Evolutionary conservation across 1,284 basidiomycete genomes (phyloP), one percentile per base, ranked within the genome.

Genomic region (Leucoagaricus sp.): DNA sequence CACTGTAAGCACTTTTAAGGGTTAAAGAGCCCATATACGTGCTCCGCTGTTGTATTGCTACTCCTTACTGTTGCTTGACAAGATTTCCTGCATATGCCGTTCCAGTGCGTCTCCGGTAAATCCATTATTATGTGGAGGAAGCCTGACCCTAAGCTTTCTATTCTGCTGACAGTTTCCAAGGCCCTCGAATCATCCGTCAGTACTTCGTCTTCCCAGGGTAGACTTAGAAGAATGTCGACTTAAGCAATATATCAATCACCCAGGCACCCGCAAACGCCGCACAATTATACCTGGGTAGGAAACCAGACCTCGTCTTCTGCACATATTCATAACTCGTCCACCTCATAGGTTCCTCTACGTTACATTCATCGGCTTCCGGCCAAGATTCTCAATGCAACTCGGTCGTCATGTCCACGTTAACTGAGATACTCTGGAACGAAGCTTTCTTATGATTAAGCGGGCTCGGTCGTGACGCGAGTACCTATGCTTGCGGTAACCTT

Each of bases 341-440:
- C 41, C 13, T 45, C 25, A n/a, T 38, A 70, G 71, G 21, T 66
- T 73, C 54, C 60, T 72, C n/a, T 72, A 72, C 61, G 69, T 72
- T 31, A 72, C 70, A 21, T 72, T 72, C 53, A 49, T 63, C 33
- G 68, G 68, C 17, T 41, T 69, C n/a, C 69, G 61, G 57, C 68
- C 69, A 36, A 67, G 65, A 34, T 72, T 73, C 49, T 69, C 66
- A n/a, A 48, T 69, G 28, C 69, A 72, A 51, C 38, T 73, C 4
- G 70, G 72, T 25, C 63, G 65, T 13, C 70, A 72, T 58, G 65
- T 72, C 40, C 69, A 68, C 49, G 58, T 72, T 55, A 63, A 68
- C 46, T 68, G 47, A 56, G 31, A 19, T 10, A 9, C 23, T n/a
- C 3, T 13, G 10, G 15, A 25, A n/a, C 23, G 9, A 28, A 23